A percentile compares a stretch with the other conserved stretches of the same genome.
These are phyloP conservation scores for Gastrolobium villosum DNA, from an alignment of 306 rosid species.

Conservation along the genomic window DNA sequence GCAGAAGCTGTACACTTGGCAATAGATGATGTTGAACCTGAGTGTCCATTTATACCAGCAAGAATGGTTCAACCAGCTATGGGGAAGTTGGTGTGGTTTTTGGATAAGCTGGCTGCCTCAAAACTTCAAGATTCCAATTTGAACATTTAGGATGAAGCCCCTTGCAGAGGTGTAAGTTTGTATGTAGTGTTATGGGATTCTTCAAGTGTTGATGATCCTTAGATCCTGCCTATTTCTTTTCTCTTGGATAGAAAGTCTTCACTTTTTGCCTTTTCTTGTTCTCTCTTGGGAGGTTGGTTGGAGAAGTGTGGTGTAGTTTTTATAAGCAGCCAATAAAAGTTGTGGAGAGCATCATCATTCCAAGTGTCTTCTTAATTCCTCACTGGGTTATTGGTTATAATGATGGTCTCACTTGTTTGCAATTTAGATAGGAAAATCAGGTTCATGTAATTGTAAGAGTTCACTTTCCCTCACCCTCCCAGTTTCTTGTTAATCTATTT, in stretches of 20 bases:
- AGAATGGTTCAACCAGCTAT: slow-evolving; percentile 78
- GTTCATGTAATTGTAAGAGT: slow-evolving; percentile 39
- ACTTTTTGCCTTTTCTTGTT: slow-evolving; percentile 59
- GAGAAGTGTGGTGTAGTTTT: slow-evolving; percentile 63
- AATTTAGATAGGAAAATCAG: slow-evolving; percentile 45
- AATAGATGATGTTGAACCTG: slow-evolving; percentile 64
- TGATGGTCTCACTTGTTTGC: slow-evolving; percentile 52
- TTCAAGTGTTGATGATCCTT: slow-evolving; percentile 55
- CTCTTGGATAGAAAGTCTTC: slow-evolving; percentile 55
- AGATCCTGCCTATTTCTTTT: slow-evolving; percentile 46
- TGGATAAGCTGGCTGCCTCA: slow-evolving; percentile 88
- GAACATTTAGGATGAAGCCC: slow-evolving; percentile 59
- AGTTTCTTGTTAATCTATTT: slow-evolving; percentile 38
- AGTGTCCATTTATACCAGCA: slow-evolving; percentile 69
- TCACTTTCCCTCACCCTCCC: slow-evolving; percentile 36
- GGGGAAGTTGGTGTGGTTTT: slow-evolving; percentile 93
- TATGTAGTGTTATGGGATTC: slow-evolving; percentile 65
- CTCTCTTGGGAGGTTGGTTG: slow-evolving; percentile 52
- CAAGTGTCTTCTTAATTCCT: slow-evolving; percentile 37
- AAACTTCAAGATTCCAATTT: slow-evolving; percentile 72
- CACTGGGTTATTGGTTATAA: slow-evolving; percentile 43
- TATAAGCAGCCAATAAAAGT: slow-evolving; percentile 65
- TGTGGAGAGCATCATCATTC: slow-evolving; percentile 58
- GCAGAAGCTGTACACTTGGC: slow-evolving; percentile 84
- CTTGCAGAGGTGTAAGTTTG: slow-evolving; percentile 62